Evolutionary conservation across 2,329 filamentous ascomycete species (phyloP).

Genomic region (Boeremia exigua): DNA sequence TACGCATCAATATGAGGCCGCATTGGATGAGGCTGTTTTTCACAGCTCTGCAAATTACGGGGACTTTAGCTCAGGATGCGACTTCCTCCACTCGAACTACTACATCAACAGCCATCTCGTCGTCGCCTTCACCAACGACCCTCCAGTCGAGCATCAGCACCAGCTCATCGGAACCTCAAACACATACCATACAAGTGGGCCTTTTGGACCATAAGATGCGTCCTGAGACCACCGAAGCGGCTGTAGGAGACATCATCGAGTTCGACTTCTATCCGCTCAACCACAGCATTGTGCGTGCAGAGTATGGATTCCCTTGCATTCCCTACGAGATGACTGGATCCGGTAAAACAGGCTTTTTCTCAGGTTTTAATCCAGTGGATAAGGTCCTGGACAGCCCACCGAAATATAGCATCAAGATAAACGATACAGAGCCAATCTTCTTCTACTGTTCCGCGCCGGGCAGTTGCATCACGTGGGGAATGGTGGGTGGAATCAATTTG

Average conservation of each 20-base stretch:
- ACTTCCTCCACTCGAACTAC: neutral
- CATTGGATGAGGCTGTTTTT: neutral
- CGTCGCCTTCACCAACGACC: neutral
- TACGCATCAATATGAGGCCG: neutral
- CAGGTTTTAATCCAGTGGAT: constrained; percentile 37
- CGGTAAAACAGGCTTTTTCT: constrained; percentile 38
- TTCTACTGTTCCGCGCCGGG: constrained; percentile 61
- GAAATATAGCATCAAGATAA: constrained; percentile 36
- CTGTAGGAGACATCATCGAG: constrained; percentile 48
- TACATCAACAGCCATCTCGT: neutral
- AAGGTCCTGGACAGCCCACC: constrained; percentile 30
- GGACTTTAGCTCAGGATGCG: constrained; percentile 1
- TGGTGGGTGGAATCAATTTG: constrained; percentile 79
- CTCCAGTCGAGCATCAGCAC: constrained; percentile 17
- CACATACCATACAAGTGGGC: constrained; percentile 47
- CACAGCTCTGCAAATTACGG: neutral
- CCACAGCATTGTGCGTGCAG: constrained; percentile 52
- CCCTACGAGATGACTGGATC: constrained; percentile 44
- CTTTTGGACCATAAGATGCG: constrained; percentile 46
- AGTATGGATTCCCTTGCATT: constrained; percentile 50
- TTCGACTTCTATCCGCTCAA: constrained; percentile 53
- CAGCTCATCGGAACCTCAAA: constrained; percentile 26
- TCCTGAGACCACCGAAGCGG: constrained; percentile 47
- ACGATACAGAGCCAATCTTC: constrained; percentile 43
- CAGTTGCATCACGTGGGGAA: constrained; percentile 69